Evolutionary conservation across 192 early-diverging fungal genomes (phyloP), one percentile per base, ranked within the genome.

Genomic region (Polychytrium aggregatum): DNA sequence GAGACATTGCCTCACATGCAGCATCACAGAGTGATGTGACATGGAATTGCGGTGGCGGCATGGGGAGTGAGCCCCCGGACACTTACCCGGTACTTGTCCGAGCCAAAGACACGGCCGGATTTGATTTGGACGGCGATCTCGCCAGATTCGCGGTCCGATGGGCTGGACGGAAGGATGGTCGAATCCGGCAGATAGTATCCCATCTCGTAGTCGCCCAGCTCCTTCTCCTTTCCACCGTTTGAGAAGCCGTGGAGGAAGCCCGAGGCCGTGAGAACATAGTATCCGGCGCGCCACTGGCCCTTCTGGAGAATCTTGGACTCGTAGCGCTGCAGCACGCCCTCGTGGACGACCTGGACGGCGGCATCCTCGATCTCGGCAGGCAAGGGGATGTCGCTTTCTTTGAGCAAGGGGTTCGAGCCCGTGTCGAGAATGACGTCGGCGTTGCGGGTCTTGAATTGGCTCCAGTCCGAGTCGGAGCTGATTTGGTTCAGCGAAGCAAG

Each of bases 191-290:
- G n/a, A n/a, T n/a, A n/a, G n/a, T n/a, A n/a, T n/a, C n/a, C n/a
- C n/a, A n/a, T n/a, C n/a, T n/a, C n/a, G n/a, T n/a, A n/a, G n/a
- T n/a, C n/a, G n/a, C n/a, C n/a, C n/a, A n/a, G n/a, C n/a, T n/a
- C n/a, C n/a, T n/a, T n/a, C n/a, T n/a, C n/a, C n/a, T n/a, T n/a
- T n/a, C n/a, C n/a, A n/a, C n/a, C n/a, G n/a, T n/a, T n/a, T n/a
- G n/a, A n/a, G n/a, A n/a, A n/a, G n/a, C n/a, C 56, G 39, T 74
- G 71, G 18, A 74, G 47, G 45, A 60, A 74, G 17, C 59, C 58
- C 17, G 61, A 63, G 0, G 53, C 45, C 0, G 67, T 74, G 26
- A 74, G 51, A 2, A 74, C 64, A 22, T 58, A 62, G 47, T 59
- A 39, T 10, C 31, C 35, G 11, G 62, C 41, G 44, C 70, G 66